These are phyloP conservation scores for Lentinula lateritia DNA, from an alignment of 768 basidiomycete species.

Conservation along the genomic window DNA sequence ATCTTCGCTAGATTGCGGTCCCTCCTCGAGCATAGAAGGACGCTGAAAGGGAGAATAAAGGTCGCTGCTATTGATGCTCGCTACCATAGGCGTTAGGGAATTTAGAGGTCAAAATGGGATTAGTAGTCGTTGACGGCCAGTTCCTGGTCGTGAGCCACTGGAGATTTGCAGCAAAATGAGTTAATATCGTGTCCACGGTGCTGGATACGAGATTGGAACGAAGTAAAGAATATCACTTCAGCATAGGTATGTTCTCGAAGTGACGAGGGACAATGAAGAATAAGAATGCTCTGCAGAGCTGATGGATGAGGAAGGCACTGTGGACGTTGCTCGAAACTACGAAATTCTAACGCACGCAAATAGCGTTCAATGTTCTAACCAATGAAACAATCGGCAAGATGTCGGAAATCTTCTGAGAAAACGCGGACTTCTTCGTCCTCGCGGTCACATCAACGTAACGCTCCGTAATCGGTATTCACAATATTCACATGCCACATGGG, in stretches of 20 bases:
- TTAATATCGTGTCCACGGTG: constrained; percentile 37
- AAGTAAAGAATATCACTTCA: constrained; percentile 32
- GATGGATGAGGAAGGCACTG: constrained; percentile 1
- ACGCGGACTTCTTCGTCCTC: neutral
- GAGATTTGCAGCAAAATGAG: constrained; percentile 33
- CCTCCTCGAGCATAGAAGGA: constrained; percentile 52
- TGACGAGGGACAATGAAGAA: neutral
- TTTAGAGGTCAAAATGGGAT: constrained; percentile 22
- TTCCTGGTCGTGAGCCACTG: constrained; percentile 38
- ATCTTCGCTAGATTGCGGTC: constrained; percentile 69
- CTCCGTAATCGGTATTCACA: constrained; percentile 1
- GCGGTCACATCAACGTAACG: constrained; percentile 3
- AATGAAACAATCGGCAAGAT: constrained; percentile 6
- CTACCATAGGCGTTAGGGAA: constrained; percentile 43
- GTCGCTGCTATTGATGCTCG: constrained; percentile 41
- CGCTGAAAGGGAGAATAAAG: constrained; percentile 53
- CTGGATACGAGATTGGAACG: constrained; percentile 15
- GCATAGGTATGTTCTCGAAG: constrained; percentile 8
- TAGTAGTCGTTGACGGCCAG: constrained; percentile 11
- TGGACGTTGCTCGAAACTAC: neutral
- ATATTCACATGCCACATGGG: neutral
- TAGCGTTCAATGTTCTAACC: constrained; percentile 6
- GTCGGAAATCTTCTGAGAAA: constrained; percentile 1
- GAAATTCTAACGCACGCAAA: constrained; percentile 5
- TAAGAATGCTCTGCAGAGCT: neutral